phyloP scores from a whole-genome alignment of 1,284 basidiomycete species.

The Fomitiporia mediterranea region DNA sequence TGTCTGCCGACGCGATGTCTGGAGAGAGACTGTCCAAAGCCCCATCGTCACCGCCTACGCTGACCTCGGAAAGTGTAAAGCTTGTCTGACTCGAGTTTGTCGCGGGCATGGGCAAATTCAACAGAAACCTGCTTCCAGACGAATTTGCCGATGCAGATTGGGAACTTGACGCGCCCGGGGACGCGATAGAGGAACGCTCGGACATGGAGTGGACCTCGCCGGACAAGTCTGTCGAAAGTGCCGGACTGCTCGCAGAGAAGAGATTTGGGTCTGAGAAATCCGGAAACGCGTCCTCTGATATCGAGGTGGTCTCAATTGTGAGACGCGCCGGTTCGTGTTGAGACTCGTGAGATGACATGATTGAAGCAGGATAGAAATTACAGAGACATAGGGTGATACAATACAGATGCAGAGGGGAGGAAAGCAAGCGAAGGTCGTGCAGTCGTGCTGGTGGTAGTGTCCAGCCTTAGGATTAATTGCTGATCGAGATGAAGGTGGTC shows the following conservation, averaged over 20 bases:
- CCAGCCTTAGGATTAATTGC: background rate
- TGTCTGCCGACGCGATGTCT: conserved; percentile 53
- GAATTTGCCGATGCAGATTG: background rate
- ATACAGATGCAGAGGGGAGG: conserved; percentile 9
- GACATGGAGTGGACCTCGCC: conserved; percentile 1
- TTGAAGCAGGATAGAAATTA: conserved; percentile 2
- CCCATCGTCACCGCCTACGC: conserved; percentile 23
- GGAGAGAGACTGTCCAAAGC: conserved; percentile 33
- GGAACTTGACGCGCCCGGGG: background rate
- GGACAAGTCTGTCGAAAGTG: background rate
- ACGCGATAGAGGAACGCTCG: background rate
- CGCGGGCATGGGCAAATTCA: conserved; percentile 44
- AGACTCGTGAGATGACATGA: conserved; percentile 2
- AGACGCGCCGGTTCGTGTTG: conserved; percentile 11
- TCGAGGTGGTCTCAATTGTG: conserved; percentile 7
- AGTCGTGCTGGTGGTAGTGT: conserved; percentile 7
- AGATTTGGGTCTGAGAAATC: conserved; percentile 21
- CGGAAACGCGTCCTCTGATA: conserved; percentile 17
- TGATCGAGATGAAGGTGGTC: background rate
- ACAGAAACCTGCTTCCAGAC: conserved; percentile 30
- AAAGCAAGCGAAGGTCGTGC: conserved; percentile 8
- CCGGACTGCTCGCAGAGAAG: conserved; percentile 9
- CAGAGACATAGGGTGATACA: conserved; percentile 9
- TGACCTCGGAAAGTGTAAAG: conserved; percentile 38
- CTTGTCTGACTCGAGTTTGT: conserved; percentile 40